These are phyloP conservation scores for Penicillium vulpinum DNA, from an alignment of 2,329 filamentous ascomycete species.

Conservation along the genomic window DNA sequence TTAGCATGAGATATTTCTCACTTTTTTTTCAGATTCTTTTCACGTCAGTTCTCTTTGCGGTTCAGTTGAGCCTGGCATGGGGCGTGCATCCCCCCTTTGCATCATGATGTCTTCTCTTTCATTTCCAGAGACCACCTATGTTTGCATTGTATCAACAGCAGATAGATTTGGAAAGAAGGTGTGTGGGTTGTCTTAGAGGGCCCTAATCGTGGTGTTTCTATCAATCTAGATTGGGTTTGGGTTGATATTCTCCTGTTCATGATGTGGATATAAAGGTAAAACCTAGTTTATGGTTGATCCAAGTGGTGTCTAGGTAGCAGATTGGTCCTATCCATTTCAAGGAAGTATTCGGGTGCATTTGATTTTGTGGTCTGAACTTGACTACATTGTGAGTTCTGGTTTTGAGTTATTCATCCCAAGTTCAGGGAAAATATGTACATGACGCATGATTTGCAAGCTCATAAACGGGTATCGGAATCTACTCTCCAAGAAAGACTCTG, in stretches of 20 bases:
- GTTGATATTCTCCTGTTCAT: background rate
- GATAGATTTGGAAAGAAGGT: slow-evolving; percentile 25
- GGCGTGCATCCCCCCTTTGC: slow-evolving; percentile 3
- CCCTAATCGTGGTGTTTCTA: background rate
- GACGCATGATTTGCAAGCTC: background rate
- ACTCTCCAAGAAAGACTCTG: background rate
- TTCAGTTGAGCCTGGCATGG: background rate
- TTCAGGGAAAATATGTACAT: slow-evolving; percentile 2
- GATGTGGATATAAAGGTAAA: too few species aligned
- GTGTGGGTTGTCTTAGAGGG: slow-evolving; percentile 16
- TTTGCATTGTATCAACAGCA: slow-evolving; percentile 28
- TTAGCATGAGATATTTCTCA: slow-evolving; percentile 23
- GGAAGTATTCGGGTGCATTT: background rate
- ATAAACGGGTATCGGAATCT: slow-evolving; percentile 7
- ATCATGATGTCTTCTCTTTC: slow-evolving; percentile 12
- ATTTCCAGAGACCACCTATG: slow-evolving; percentile 4
- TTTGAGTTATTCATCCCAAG: background rate
- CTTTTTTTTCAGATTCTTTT: slow-evolving; percentile 11
- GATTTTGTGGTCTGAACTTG: background rate
- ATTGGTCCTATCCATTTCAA: too few species aligned
- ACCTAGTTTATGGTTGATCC: background rate
- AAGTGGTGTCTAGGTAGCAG: background rate
- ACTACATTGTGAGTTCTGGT: background rate
- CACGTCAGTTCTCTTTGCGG: slow-evolving; percentile 5
- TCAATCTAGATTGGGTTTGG: slow-evolving; percentile 6